Conservation (phyloP, 1,139 yeast species). For the Geotrichum australiense region DNA sequence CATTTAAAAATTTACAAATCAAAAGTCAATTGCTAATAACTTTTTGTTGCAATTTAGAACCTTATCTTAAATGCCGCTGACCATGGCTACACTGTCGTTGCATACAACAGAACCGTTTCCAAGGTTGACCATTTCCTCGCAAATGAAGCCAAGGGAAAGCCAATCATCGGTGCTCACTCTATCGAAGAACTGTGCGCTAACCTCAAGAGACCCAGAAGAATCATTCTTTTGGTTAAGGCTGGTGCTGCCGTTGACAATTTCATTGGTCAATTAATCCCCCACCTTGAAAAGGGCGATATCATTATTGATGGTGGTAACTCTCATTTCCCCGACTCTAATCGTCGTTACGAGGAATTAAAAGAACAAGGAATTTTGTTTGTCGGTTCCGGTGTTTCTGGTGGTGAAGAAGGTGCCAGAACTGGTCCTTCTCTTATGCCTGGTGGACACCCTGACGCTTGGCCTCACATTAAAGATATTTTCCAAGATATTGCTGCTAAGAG, state of each 20-base stretch:
- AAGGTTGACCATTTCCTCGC: slow-evolving; percentile 91
- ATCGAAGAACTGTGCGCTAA: slow-evolving; percentile 79
- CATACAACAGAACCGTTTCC: slow-evolving; percentile 94
- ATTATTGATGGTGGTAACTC: slow-evolving; percentile 99
- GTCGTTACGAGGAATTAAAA: slow-evolving; percentile 88
- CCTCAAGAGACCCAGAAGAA: slow-evolving; percentile 96
- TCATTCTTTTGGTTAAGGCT: slow-evolving; percentile 91
- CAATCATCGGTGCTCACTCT: slow-evolving; percentile 91
- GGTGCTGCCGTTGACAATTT: slow-evolving; percentile 92
- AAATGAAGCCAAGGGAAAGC: slow-evolving; percentile 85
- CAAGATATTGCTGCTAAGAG: slow-evolving; percentile 94
- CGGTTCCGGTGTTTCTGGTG: slow-evolving; percentile 99
- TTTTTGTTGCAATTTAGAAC: slow-evolving; percentile 38
- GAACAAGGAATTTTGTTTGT: slow-evolving; percentile 85
- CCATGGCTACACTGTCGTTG: slow-evolving; percentile 86
- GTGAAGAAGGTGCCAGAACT: slow-evolving; percentile 99
- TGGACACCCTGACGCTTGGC: slow-evolving; percentile 98
- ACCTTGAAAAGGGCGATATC: slow-evolving; percentile 94
- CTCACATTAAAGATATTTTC: slow-evolving; percentile 93
- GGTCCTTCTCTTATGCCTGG: slow-evolving; percentile 99
- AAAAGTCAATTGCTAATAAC: background rate
- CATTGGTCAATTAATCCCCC: slow-evolving; percentile 80
- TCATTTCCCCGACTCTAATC: slow-evolving; percentile 97
- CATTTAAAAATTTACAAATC: background rate
- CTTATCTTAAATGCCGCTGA: slow-evolving; percentile 96